Percentiles rank a stretch among this genome's conserved stretches.
Evolutionary conservation across 2,329 filamentous ascomycete species (phyloP).

Genomic region (Aspergillus oerlinghausenensis): DNA sequence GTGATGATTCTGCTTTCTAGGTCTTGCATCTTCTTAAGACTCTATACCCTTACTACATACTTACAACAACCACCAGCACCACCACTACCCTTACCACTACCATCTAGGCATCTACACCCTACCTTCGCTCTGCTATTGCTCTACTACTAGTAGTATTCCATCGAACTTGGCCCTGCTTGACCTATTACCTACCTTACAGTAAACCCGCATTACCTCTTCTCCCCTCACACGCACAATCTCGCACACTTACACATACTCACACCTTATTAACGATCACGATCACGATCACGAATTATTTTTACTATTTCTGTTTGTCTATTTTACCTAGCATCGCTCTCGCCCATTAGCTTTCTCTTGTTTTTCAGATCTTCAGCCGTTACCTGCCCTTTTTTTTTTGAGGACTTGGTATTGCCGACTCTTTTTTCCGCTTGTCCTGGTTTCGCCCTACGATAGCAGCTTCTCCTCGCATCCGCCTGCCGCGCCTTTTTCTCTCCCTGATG

Average conservation of each 20-base stretch:
- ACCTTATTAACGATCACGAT: constrained; percentile 15
- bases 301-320: constrained; percentile 4
- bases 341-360: constrained; percentile 5
- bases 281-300: constrained; percentile 12
- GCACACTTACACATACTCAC: not conserved
- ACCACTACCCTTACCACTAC: not conserved
- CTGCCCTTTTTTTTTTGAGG: not conserved
- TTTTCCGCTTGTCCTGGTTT: not conserved
- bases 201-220: not conserved
- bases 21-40: too few relatives aligned
- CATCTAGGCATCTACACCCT: not conserved
- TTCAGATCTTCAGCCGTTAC: constrained; percentile 17
- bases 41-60: not conserved
- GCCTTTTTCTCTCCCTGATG: constrained; percentile 26
- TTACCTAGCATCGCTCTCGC: constrained; percentile 4
- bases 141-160: constrained; percentile 21
- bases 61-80: not conserved
- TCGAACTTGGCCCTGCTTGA: not conserved
- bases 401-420: not conserved
- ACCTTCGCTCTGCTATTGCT: constrained; percentile 15
- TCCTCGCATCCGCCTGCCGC: constrained; percentile 11
- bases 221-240: constrained; percentile 1
- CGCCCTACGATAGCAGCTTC: not conserved
- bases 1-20: not conserved
- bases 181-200: not conserved